Evolutionary conservation across 139 green algal species (phyloP), one percentile per base, ranked within the genome.

Genomic region (Nannochloris sp.): DNA sequence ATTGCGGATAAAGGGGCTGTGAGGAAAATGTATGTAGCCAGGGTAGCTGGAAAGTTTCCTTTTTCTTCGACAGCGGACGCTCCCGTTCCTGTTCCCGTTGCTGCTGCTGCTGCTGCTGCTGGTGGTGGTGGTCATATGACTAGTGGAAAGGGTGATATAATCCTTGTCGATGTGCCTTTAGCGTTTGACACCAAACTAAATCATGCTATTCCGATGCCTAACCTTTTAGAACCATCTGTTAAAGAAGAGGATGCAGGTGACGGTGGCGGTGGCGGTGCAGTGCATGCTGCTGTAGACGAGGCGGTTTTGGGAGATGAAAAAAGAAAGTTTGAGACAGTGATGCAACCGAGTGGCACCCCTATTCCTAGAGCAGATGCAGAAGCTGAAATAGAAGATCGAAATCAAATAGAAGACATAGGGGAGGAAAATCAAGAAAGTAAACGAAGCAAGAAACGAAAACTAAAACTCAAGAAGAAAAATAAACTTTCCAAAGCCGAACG

Each of bases 1-100:
- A 79, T 92, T 14, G 68, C 45, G 12, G 64, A 78, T 67, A 61
- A 74, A 3, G 54, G 72, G 2, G 33, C 61, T 32, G 77, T 94
- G 51, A 29, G 75, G 6, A 97, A 97, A 79, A 59, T 81, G 39
- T 97, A 97, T 66, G 63, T 96, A 42, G 90, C 90, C 2, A 70
- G 84, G 0, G 89, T 97, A 61, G 19, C 67, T 45, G 90, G 89
- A 12, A 53, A 58, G 6, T 93, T 96, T 57, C 81, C 80, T n/a
- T 19, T n/a, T n/a, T n/a, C n/a, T n/a, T n/a, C n/a, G n/a, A n/a
- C n/a, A n/a, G n/a, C n/a, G n/a, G n/a, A n/a, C n/a, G n/a, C n/a
- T 51, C 39, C 57, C 1, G 38, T 38, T 25, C 46, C 63, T 5
- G 63, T 51, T 8, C 24, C 12, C 31, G 33, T 7, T 7, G 4